phyloP scores from a whole-genome alignment of 179 eudicot species.

The Sideroxylon spinosum region DNA sequence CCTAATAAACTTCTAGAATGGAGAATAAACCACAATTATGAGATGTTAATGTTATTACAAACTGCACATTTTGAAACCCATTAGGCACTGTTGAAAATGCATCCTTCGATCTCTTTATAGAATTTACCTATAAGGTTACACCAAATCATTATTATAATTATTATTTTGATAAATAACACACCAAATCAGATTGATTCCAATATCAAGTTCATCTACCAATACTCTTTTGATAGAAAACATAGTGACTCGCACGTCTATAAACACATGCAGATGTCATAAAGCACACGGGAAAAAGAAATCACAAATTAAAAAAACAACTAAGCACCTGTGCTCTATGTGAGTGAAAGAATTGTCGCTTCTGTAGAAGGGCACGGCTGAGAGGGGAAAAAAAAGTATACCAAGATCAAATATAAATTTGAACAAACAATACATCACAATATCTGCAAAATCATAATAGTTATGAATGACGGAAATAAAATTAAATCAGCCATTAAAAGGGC shows the following conservation, averaged over 20 bases:
- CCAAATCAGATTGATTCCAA: neutral
- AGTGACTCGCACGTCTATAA: neutral
- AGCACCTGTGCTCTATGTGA: slow-evolving; percentile 96
- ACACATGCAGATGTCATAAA: slow-evolving; percentile 3
- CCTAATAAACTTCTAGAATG: too few species aligned
- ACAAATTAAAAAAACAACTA: slow-evolving; percentile 3
- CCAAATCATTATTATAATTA: too few species aligned
- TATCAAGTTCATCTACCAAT: neutral
- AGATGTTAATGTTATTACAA: neutral
- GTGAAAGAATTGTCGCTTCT: slow-evolving; percentile 92
- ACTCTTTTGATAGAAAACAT: neutral
- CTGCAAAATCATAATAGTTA: neutral
- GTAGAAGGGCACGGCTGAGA: slow-evolving; percentile 79
- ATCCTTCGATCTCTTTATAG: neutral
- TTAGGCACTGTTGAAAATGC: neutral
- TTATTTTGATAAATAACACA: neutral
- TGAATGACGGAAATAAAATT: neutral
- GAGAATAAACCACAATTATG: neutral
- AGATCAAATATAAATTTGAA: neutral
- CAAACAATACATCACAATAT: neutral
- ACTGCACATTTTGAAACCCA: neutral
- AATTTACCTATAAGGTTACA: neutral
- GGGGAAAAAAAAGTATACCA: slow-evolving; percentile 19
- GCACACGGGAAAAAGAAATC: neutral
- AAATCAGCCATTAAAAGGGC: neutral